These are phyloP conservation scores for Tolypocladium ovalisporum DNA, from an alignment of 2,329 filamentous ascomycete species.

Conservation along the genomic window DNA sequence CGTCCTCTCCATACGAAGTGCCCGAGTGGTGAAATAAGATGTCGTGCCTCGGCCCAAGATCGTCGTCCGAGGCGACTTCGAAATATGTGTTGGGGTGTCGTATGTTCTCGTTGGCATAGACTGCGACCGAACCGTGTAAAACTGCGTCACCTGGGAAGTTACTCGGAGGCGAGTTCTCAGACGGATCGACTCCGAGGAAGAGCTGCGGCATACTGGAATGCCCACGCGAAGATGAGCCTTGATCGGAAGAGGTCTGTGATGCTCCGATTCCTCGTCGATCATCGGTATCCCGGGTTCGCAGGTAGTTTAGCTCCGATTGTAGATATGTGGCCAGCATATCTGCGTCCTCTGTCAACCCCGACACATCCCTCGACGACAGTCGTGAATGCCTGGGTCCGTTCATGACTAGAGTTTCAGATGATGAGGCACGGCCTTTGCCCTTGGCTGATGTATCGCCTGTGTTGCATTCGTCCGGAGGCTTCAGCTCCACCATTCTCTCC, in stretches of 20 bases:
- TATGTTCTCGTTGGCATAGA: conserved; percentile 4
- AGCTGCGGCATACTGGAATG: not conserved
- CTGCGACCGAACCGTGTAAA: conserved; percentile 4
- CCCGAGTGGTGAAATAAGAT: not conserved
- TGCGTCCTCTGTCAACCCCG: not conserved
- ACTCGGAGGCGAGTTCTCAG: not conserved
- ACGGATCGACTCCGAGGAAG: not conserved
- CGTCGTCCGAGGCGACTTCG: conserved; percentile 5
- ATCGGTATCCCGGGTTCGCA: not conserved
- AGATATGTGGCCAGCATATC: not conserved
- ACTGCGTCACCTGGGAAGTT: not conserved
- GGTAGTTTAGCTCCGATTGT: not conserved
- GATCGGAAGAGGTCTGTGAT: too few species aligned
- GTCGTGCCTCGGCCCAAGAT: conserved; percentile 4
- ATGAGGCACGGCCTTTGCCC: not conserved
- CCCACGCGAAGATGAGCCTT: not conserved
- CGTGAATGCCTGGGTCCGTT: not conserved
- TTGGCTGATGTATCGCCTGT: not conserved
- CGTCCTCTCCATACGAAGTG: not conserved
- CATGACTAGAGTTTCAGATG: too few species aligned
- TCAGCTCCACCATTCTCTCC: conserved; percentile 6
- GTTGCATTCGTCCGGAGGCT: not conserved
- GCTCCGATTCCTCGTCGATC: not conserved
- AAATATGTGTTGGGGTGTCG: conserved; percentile 4
- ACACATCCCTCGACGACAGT: not conserved